These are phyloP conservation scores for Pythium coloratum DNA, from an alignment of 352 stramenopile species.

Conservation along the genomic window DNA sequence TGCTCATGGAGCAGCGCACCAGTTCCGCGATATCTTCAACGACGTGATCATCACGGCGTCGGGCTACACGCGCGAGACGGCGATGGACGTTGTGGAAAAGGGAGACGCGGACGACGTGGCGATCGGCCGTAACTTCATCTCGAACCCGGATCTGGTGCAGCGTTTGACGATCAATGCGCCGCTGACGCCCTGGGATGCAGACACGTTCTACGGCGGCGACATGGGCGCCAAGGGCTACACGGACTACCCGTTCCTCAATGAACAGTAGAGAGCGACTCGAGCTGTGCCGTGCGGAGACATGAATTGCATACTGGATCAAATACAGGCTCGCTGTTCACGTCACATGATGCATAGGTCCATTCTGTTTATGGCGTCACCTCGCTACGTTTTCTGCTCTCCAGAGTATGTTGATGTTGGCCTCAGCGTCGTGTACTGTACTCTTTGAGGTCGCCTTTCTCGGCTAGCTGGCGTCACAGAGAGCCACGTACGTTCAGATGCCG, in stretches of 20 bases:
- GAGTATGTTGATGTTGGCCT: too few relatives aligned
- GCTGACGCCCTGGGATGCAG: constrained; percentile 39
- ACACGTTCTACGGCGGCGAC: constrained; percentile 49
- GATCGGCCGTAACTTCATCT: constrained; percentile 46
- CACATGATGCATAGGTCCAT: neutral
- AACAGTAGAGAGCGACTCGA: too few relatives aligned
- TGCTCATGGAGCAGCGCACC: constrained; percentile 37
- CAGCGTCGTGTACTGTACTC: neutral
- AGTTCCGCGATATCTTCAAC: constrained; percentile 28
- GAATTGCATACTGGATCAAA: neutral
- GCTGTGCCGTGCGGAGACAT: too few relatives aligned
- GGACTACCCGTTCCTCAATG: constrained; percentile 38
- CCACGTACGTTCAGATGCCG: constrained; percentile 7
- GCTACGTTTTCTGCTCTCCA: too few relatives aligned
- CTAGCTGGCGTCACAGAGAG: neutral
- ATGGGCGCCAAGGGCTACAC: constrained; percentile 42
- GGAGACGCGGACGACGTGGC: constrained; percentile 35
- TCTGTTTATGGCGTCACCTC: neutral
- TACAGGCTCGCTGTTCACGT: neutral
- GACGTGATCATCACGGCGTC: constrained; percentile 29
- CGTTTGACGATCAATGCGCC: constrained; percentile 28
- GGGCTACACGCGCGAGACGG: constrained; percentile 31
- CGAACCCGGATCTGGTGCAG: constrained; percentile 45
- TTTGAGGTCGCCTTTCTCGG: neutral
- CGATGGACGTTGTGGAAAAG: constrained; percentile 24